These are phyloP conservation scores for Penicillium lagena DNA, from an alignment of 495 filamentous ascomycete species.

Conservation along the genomic window DNA sequence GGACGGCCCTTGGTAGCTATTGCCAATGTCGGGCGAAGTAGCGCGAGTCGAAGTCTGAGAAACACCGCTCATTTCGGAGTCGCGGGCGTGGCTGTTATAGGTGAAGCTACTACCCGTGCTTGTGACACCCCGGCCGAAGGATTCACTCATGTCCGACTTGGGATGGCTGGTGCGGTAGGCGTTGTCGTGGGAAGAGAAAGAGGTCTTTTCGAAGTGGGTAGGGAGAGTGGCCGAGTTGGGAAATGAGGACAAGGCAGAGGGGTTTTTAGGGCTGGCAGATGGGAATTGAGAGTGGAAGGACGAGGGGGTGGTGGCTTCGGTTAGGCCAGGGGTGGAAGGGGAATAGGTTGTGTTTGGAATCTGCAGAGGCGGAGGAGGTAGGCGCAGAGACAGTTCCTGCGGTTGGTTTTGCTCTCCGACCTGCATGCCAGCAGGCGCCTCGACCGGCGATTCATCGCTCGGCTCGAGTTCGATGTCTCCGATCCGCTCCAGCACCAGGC, in stretches of 20 bases:
- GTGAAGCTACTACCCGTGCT: constrained; percentile 65
- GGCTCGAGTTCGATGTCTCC: constrained; percentile 88
- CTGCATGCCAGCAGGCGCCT: neutral
- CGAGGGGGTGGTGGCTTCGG: constrained; percentile 35
- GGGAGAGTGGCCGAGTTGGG: constrained; percentile 26
- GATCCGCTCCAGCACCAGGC: constrained; percentile 77
- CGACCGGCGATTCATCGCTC: constrained; percentile 34
- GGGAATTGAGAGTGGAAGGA: constrained; percentile 31
- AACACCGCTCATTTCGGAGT: constrained; percentile 74
- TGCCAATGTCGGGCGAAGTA: constrained; percentile 71
- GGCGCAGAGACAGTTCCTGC: constrained; percentile 25
- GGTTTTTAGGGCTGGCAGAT: constrained; percentile 6
- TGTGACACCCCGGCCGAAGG: constrained; percentile 36
- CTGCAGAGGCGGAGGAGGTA: constrained; percentile 35
- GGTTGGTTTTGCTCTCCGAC: constrained; percentile 7
- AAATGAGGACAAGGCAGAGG: constrained; percentile 22
- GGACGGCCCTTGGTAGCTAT: constrained; percentile 32
- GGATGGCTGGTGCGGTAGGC: constrained; percentile 22
- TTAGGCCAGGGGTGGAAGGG: constrained; percentile 33
- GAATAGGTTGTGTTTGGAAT: constrained; percentile 31
- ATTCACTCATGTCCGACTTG: constrained; percentile 31
- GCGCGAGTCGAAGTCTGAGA: constrained; percentile 83
- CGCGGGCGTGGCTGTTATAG: constrained; percentile 64
- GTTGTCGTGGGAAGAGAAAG: constrained; percentile 21
- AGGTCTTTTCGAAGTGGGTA: constrained; percentile 29